These are phyloP conservation scores for Paracamarosporium sp. DNA, from an alignment of 2,329 filamentous ascomycete species.

Conservation along the genomic window DNA sequence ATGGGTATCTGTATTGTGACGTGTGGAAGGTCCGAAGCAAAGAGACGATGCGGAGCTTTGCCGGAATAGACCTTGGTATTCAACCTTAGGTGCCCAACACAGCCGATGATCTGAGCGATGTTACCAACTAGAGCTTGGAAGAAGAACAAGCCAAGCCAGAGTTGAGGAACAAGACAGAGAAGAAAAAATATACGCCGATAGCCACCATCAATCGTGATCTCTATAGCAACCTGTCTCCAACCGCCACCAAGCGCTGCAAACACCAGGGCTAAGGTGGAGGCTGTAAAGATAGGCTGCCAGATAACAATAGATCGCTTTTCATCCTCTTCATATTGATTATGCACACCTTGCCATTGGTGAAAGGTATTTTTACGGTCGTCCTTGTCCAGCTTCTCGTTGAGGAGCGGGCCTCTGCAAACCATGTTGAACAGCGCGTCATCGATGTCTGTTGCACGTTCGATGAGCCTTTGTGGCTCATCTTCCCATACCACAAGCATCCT, in stretches of 20 bases:
- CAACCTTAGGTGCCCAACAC: conserved; percentile 72
- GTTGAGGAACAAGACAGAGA: conserved; percentile 59
- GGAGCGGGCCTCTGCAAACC: neutral
- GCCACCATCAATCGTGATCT: conserved; percentile 60
- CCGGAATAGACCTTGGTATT: conserved; percentile 88
- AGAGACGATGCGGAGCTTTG: conserved; percentile 55
- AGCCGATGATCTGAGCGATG: conserved; percentile 69
- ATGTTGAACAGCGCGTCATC: neutral
- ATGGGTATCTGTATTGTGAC: conserved; percentile 82
- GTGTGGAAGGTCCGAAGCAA: conserved; percentile 68
- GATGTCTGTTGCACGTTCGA: conserved; percentile 67
- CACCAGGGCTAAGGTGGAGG: conserved; percentile 60
- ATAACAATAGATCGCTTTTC: conserved; percentile 60
- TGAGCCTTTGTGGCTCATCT: conserved; percentile 75
- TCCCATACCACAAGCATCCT: conserved; percentile 81
- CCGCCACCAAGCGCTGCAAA: conserved; percentile 63
- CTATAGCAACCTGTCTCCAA: conserved; percentile 61
- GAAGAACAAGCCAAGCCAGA: conserved; percentile 63
- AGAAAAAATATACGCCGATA: conserved; percentile 64
- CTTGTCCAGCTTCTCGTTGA: conserved; percentile 29
- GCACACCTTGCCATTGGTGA: conserved; percentile 17
- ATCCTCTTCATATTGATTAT: conserved; percentile 33
- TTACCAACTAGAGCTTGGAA: conserved; percentile 34
- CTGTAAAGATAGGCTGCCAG: conserved; percentile 62
- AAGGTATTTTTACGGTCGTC: conserved; percentile 45